These are phyloP conservation scores for Colletotrichum nymphaeae DNA, from an alignment of 2,329 filamentous ascomycete species.

Conservation along the genomic window DNA sequence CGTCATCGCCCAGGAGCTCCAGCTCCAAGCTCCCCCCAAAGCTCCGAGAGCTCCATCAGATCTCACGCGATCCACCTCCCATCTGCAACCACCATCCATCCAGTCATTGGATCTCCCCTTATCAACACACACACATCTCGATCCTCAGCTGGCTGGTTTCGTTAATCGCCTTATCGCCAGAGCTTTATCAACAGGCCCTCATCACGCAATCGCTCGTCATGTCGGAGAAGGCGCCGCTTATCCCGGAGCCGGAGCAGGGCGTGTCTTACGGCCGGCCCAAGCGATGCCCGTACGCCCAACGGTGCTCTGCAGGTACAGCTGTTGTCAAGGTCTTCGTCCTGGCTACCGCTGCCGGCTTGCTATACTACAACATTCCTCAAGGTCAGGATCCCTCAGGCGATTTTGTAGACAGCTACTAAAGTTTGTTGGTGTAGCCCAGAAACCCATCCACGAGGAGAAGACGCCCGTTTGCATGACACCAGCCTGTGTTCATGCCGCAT, in stretches of 20 bases:
- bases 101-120: neutral
- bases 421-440: neutral
- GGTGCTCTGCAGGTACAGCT: conserved; percentile 12
- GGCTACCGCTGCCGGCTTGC: conserved; percentile 16
- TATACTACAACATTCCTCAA: conserved; percentile 14
- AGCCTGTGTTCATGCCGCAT: conserved; percentile 45
- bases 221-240: conserved; percentile 28
- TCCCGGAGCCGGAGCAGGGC: neutral
- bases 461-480: conserved; percentile 40
- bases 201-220: neutral
- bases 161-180: neutral
- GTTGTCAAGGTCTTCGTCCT: conserved; percentile 18
- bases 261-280: neutral
- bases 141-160: conserved; percentile 31
- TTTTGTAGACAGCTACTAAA: neutral
- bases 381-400: neutral
- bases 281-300: conserved; percentile 26
- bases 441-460: conserved; percentile 12
- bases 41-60: conserved; percentile 4
- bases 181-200: neutral
- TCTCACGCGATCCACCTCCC: neutral
- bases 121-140: conserved; percentile 10
- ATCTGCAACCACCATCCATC: neutral
- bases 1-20: conserved; percentile 17
- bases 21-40: conserved; percentile 20